Evolutionary conservation across 2,329 filamentous ascomycete genomes (phyloP), one percentile per base, ranked within the genome.

Genomic region (Trichophyton schoenleinii): DNA sequence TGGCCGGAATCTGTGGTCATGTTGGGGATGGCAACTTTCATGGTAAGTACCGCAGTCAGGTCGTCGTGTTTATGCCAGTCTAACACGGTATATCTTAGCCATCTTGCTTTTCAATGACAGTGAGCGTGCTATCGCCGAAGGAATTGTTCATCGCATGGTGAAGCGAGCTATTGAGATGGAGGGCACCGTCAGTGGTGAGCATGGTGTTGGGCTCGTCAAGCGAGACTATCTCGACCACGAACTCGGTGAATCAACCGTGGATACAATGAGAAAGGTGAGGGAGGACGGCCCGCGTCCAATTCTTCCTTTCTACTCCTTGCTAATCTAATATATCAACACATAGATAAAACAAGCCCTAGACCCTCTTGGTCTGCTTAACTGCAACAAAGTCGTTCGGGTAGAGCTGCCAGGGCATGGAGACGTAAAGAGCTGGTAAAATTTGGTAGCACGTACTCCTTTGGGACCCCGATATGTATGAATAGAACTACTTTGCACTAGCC

Each of bases 11-110:
- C n/a, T 79, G 87, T 25, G 87, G 87, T 0, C 87, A 89, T 69
- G 86, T 88, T 1, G 87, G 87, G 1, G 87, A 89, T 70, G 86
- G 87, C 20, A 89, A 89, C 68, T 89, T 89, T 67, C 87, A 89
- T 68, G 78, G 83, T 79, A 74, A 75, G 69, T 69, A 31, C 28
- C 1, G 5, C 28, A 31, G 28, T 31, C 28, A 31, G 6, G 28
- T 31, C 28, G 28, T 31, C 28, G 28, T 31, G 11, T 38, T 38
- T 38, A 9, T 38, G 7, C 9, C 11, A 18, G 31, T 36, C 61
- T 63, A 58, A 66, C 58, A 34, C 52, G 44, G 9, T 59, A 60
- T 44, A n/a, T 57, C 28, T 38, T 62, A 82, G 81, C 83, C 3
- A 85, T 86, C 62, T 76, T 87, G 25, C 72, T 87, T 25, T 83